These are phyloP conservation scores for Chlorophyllum brunneum DNA, from an alignment of 768 basidiomycete species.

Conservation along the genomic window DNA sequence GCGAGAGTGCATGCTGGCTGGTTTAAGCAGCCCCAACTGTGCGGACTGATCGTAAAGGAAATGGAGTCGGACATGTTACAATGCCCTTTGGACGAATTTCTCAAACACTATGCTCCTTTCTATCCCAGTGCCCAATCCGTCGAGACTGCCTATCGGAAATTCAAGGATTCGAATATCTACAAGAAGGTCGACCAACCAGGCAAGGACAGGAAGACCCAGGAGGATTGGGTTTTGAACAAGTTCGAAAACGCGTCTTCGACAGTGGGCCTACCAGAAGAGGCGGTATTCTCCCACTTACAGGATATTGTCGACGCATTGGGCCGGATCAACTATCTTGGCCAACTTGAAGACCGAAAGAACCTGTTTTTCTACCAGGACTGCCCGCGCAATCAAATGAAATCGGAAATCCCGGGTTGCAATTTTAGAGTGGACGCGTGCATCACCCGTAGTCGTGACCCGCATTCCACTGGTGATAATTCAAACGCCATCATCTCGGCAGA, in stretches of 20 bases:
- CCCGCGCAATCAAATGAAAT: not conserved
- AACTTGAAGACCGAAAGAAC: not conserved
- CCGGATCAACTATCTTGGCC: not conserved
- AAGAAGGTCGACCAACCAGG: too few species aligned
- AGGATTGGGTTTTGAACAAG: too few species aligned
- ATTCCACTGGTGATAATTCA: not conserved
- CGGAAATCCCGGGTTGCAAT: conserved; percentile 13
- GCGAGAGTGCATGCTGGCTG: too few species aligned
- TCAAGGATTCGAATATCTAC: not conserved
- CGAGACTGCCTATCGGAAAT: not conserved
- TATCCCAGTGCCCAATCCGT: not conserved
- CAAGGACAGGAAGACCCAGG: too few species aligned
- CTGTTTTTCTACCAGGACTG: not conserved
- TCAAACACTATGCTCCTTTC: not conserved
- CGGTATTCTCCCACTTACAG: not conserved
- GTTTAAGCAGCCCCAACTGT: too few species aligned
- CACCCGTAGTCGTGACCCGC: too few species aligned
- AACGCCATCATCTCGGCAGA: not conserved
- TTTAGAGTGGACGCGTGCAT: conserved; percentile 17
- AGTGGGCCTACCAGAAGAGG: too few species aligned
- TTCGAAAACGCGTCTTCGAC: too few species aligned
- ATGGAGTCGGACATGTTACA: not conserved
- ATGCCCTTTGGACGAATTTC: not conserved
- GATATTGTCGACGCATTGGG: not conserved
- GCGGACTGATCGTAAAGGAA: too few species aligned